A percentile compares a stretch with the other conserved stretches of the same genome.
phyloP scores from a whole-genome alignment of 1,139 yeast species.

The Hansenula sp. region DNA sequence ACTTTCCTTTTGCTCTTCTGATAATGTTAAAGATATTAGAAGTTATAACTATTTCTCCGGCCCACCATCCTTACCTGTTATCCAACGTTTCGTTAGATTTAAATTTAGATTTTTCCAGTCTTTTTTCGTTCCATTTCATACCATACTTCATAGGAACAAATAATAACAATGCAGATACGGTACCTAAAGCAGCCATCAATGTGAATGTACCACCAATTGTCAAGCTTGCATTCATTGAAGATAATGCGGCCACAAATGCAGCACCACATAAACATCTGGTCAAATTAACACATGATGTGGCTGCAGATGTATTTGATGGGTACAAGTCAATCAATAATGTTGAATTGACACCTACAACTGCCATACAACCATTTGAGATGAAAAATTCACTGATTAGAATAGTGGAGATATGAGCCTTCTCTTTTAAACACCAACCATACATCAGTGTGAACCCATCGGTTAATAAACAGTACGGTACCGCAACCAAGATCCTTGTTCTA shows the following conservation, averaged over 20 bases:
- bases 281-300: conserved; percentile 57
- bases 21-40: no score
- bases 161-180: conserved; percentile 17
- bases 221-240: conserved; percentile 49
- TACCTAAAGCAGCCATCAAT: conserved; percentile 42
- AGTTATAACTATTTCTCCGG: no score
- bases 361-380: conserved; percentile 50
- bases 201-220: conserved; percentile 65
- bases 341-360: conserved; percentile 45
- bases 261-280: conserved; percentile 61
- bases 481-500: conserved; percentile 41
- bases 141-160: conserved; percentile 26
- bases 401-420: conserved; percentile 45
- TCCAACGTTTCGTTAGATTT: no score
- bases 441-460: conserved; percentile 37
- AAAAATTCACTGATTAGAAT: conserved; percentile 53
- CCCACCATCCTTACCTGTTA: no score
- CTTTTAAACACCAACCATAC: conserved; percentile 70
- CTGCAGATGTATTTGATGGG: conserved; percentile 57
- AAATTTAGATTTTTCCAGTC: conserved; percentile 2
- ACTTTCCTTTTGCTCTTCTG: no score
- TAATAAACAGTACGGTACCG: conserved; percentile 32
- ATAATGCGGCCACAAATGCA: conserved; percentile 57
- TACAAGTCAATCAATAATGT: conserved; percentile 60
- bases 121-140: conserved; percentile 17